Evolutionary conservation across 2,329 filamentous ascomycete genomes (phyloP).

Genomic region (Fusarium sambucinum): DNA sequence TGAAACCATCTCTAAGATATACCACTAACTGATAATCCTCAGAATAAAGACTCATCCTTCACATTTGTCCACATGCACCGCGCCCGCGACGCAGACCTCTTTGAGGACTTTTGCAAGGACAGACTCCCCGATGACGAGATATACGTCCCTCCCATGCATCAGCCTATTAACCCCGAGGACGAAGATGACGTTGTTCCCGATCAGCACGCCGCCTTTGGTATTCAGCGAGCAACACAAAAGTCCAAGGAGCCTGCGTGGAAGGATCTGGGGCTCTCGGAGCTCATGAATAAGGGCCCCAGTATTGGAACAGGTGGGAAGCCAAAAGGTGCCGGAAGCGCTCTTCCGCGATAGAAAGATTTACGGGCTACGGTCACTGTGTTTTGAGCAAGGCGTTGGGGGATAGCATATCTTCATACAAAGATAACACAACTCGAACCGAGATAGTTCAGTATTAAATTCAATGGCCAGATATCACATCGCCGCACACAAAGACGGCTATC

Average conservation of each 20-base stretch:
- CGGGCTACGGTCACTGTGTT: neutral
- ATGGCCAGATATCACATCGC: conserved; percentile 21
- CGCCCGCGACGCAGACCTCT: conserved; percentile 79
- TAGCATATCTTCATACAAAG: neutral
- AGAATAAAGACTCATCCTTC: conserved; percentile 80
- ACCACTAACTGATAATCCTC: conserved; percentile 17
- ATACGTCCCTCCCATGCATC: conserved; percentile 82
- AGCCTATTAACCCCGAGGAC: conserved; percentile 87
- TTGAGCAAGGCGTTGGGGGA: conserved; percentile 31
- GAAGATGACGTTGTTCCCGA: conserved; percentile 91
- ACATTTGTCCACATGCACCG: conserved; percentile 82
- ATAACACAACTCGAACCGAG: neutral
- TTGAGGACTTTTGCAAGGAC: conserved; percentile 81
- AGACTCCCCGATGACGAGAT: conserved; percentile 81
- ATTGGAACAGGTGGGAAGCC: conserved; percentile 40
- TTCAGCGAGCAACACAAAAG: conserved; percentile 81
- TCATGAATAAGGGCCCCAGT: conserved; percentile 74
- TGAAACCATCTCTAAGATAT: neutral
- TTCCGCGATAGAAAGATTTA: conserved; percentile 29
- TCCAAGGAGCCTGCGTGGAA: conserved; percentile 80
- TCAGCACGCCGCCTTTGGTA: conserved; percentile 89
- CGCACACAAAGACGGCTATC: conserved; percentile 25
- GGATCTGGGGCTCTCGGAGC: conserved; percentile 77
- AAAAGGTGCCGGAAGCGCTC: conserved; percentile 28
- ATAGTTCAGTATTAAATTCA: conserved; percentile 24